Evolutionary conservation across 805 yeast species (phyloP), one percentile per base, ranked within the genome.

Genomic region (Yarrowia sp.): DNA sequence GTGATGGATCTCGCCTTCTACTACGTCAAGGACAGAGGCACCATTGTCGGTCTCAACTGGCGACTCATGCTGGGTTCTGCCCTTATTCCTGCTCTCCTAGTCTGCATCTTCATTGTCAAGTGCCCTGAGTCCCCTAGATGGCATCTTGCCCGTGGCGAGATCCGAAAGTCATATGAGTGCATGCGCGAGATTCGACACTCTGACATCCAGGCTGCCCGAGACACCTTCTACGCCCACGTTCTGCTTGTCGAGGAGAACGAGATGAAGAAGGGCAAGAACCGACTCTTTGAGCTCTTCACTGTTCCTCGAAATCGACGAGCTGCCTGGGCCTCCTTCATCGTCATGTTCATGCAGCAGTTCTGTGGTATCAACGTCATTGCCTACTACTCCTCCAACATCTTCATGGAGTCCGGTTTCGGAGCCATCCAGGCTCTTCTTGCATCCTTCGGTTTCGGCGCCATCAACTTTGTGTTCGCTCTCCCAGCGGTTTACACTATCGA

Each of bases 361-460:
- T 90, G 96, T 75, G 96, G 96, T 68, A 83, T 90, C 72, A 90
- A 90, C 69, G 93, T 89, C 61, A 88, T 90, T 74, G 93, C 96
- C n/a, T 87, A 88, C 74, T 90, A 88, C 73, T 87, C 93, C 0
- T 85, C 94, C 0, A 79, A 87, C 9, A 89, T 90, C 63, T 90
- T 90, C 74, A 73, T 80, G 22, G 80, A 84, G 62, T 83, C 91
- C 21, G 87, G 87, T 41, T 85, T 86, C 73, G 73, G 81, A 35
- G 83, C 81, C 64, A 77, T 81, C 65, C 78, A 81, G 63, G 85
- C 96, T 0, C 74, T 90, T 70, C 75, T 87, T 67, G 96, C 96
- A 0, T 88, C 96, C 1, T 82, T 91, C 84, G 96, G 96, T 2
- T 90, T 87, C 68, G 96, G 96, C 71, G 81, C 86, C 79, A 75